Conservation (phyloP, 306 rosid genomes). For the Castanea sativa region DNA sequence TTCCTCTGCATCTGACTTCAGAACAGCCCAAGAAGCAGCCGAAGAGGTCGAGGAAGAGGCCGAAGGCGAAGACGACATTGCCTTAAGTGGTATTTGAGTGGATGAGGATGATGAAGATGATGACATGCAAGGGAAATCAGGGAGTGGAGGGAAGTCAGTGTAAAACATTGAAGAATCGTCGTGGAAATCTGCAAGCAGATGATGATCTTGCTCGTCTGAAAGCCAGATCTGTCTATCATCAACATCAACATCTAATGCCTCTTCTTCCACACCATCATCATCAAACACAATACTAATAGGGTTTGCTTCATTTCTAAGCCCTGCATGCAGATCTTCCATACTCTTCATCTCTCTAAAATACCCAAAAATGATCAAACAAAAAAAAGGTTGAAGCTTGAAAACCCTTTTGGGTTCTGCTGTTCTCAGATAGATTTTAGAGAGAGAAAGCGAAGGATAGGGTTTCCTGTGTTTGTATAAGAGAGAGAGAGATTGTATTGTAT, state of each 20-base stretch:
- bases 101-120: conserved; percentile 75
- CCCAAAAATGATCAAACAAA: neutral
- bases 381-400: neutral
- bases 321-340: conserved; percentile 65
- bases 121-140: conserved; percentile 94
- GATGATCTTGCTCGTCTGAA: conserved; percentile 34
- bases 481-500: conserved; percentile 32
- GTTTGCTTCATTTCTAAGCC: conserved; percentile 20
- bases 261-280: conserved; percentile 23
- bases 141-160: conserved; percentile 71
- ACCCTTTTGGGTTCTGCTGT: conserved; percentile 25
- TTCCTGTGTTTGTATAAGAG: conserved; percentile 39
- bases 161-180: conserved; percentile 65
- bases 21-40: conserved; percentile 69
- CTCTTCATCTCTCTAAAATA: conserved; percentile 16
- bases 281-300: conserved; percentile 18
- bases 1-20: conserved; percentile 56
- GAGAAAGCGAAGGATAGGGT: conserved; percentile 25
- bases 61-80: conserved; percentile 38
- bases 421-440: conserved; percentile 28
- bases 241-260: conserved; percentile 11
- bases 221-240: conserved; percentile 59
- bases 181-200: conserved; percentile 37
- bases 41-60: conserved; percentile 65
- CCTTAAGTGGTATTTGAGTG: conserved; percentile 40